Base-by-base conservation (phyloP, 1,284 basidiomycete species). In the Polyporus tsugae region DNA sequence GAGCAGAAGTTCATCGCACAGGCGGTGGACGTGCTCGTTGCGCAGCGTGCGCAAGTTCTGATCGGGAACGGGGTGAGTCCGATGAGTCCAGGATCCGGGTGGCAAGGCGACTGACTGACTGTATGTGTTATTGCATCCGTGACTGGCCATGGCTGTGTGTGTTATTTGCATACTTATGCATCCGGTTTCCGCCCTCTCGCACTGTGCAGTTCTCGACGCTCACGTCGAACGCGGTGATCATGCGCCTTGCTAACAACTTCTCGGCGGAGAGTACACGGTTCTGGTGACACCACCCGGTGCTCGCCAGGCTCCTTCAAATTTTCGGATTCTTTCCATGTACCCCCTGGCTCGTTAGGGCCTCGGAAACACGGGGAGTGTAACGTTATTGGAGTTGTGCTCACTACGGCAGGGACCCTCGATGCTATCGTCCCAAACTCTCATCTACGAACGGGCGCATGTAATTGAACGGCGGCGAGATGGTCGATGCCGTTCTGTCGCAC, bases 1-100 rank as follows among this genome's bases (percentile, higher is more conserved):
- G 81, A 83, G 71, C 77, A 83, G 70, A 79, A 78, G 70, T 80
- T 79, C 53, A 76, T 82, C 46, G 72, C 80, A 33, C 81, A 83
- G 69, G 78, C 74, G 35, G 72, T 85, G 63, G 85, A 86, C 70
- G 85, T 85, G 82, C 79, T 80, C 62, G 77, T 86, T 59, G 84
- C 80, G 36, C 76, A 81, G 70, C 75, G 79, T 41, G 82, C 83
- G 22, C 79, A 84, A 70, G 78, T 83, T 13, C 80, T 86, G 46
- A 75, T 86, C 41, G 85, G 85, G 2, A 86, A 86, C 64, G 85
- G 84, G 62, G 84, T 72, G 41, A 49, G 70, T 65, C 17, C 4
- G 53, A 17, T 17, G 22, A 1, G 25, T 46, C 13, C 17, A 6
- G 42, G 15, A 22, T 38, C n/a, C 9, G 5, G 19, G 5, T 33